These are phyloP conservation scores for Thelonectria blattea DNA, from an alignment of 2,329 filamentous ascomycete species.

Conservation along the genomic window DNA sequence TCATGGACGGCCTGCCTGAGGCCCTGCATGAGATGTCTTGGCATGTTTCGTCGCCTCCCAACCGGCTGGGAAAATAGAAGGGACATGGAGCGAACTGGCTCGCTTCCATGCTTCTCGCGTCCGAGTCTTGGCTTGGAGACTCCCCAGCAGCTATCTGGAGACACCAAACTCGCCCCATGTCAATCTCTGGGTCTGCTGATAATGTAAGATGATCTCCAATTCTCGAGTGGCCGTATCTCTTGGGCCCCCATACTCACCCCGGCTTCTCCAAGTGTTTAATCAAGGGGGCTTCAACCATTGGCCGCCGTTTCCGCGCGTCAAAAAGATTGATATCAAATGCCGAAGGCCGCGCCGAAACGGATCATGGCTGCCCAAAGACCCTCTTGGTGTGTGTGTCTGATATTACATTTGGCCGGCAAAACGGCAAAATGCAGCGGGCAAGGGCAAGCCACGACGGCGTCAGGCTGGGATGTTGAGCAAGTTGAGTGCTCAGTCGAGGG, in stretches of 20 bases:
- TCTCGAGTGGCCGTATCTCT: background rate
- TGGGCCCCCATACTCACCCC: background rate
- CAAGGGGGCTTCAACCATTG: background rate
- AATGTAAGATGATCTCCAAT: background rate
- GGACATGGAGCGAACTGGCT: background rate
- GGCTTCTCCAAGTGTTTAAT: background rate
- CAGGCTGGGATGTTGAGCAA: constrained; percentile 19
- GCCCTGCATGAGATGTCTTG: background rate
- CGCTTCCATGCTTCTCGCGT: background rate
- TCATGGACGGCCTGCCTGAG: too few relatives aligned
- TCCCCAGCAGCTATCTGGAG: background rate
- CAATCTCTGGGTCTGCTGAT: background rate
- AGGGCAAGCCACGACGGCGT: constrained; percentile 14
- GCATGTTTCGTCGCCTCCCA: background rate
- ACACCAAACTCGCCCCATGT: background rate
- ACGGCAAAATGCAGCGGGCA: constrained; percentile 17
- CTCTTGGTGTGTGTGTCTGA: background rate
- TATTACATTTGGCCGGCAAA: constrained; percentile 7
- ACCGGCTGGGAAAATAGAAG: background rate
- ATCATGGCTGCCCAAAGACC: background rate
- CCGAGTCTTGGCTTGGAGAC: background rate
- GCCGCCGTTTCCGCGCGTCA: background rate
- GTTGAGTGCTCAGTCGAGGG: constrained; percentile 21
- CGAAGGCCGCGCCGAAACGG: background rate
- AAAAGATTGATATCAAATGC: background rate